Percentiles rank a stretch among this genome's conserved stretches.
phyloP scores from a whole-genome alignment of 2,329 filamentous ascomycete genomes.

The Talaromyces sp. region DNA sequence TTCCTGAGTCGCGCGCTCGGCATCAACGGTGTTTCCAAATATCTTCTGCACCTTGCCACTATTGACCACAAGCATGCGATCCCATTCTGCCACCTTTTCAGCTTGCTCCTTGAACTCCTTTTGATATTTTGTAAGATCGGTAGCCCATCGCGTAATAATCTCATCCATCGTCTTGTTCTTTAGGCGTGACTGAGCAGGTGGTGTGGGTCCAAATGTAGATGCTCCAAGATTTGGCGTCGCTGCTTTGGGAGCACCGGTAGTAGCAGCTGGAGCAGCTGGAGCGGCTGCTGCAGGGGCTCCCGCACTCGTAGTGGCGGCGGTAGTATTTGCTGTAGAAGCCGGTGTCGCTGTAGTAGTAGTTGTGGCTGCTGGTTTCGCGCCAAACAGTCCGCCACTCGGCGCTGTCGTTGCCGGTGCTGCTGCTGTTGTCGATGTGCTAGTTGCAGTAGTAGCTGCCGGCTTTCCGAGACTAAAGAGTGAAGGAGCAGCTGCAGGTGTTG shows the following conservation, averaged over 20 bases:
- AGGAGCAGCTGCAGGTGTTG: conserved; percentile 33
- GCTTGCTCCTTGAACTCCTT: conserved; percentile 95
- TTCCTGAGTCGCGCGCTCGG: conserved; percentile 86
- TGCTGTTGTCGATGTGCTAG: conserved; percentile 26
- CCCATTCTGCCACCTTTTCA: conserved; percentile 83
- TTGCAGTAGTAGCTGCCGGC: conserved; percentile 24
- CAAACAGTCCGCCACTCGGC: conserved; percentile 17
- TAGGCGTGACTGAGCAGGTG: conserved; percentile 76
- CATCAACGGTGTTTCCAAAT: conserved; percentile 88
- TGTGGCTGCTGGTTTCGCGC: conserved; percentile 19
- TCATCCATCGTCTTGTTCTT: conserved; percentile 99
- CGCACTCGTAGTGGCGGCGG: conserved; percentile 32
- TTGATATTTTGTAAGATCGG: conserved; percentile 91
- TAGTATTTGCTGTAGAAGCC: conserved; percentile 25
- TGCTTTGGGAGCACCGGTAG: conserved; percentile 32
- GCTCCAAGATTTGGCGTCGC: conserved; percentile 55
- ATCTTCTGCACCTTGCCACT: conserved; percentile 92
- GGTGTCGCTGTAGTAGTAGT: conserved; percentile 29
- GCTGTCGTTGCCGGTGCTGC: conserved; percentile 25
- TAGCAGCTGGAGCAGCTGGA: conserved; percentile 28
- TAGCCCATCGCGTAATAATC: conserved; percentile 95
- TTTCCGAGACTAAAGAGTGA: conserved; percentile 33
- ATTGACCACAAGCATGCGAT: conserved; percentile 88
- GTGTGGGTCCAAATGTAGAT: conserved; percentile 77
- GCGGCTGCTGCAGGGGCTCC: conserved; percentile 31